Evolutionary conservation across 169 alveolate species (phyloP), one percentile per base, ranked within the genome.

Genomic region (Plasmodium falciparum): DNA sequence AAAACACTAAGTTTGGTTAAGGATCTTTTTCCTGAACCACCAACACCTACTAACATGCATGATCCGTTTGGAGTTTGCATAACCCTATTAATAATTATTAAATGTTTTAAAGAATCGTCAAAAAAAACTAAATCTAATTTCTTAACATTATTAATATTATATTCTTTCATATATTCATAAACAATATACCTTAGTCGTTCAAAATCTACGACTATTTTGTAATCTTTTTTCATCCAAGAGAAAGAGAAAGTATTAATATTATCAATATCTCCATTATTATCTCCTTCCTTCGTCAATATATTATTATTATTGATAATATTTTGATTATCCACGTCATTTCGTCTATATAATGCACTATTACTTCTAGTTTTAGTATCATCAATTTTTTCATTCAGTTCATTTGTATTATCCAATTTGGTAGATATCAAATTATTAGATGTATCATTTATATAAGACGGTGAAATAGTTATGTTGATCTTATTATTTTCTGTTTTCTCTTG

Each of bases 21-120:
- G 33, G 98, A 95, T 94, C 98, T 98, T 94, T 97, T 97, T 49
- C 99, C 99, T 8, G 99, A 97, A 76, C 99, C 99, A n/a, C 99
- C 99, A 22, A 98, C 99, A 62, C 99, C 99, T 62, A 97, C 98
- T 66, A 96, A 93, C 96, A 96, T 93, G 47, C 99, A 99, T 63
- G 96, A 94, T 47, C 99, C 99, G 74, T 97, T 95, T 73, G 98
- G 98, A 90, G 97, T 97, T 90, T 95, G 96, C 71, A 98, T 96
- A 69, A 97, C 94, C 80, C 99, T 93, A 54, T 98, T 95, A 70
- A 97, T 96, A 73, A 99, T 96, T 93, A 98, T 94, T 78, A 98
- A 88, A 93, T 98, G 99, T 88, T 95, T 97, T 61, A 98, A 93
- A 26, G 99, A 99, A 92, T 97, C 99, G 90, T 98, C 99, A 94